Base-by-base conservation (phyloP, 2,329 filamentous ascomycete genomes). In the Neonectria coccinea region DNA sequence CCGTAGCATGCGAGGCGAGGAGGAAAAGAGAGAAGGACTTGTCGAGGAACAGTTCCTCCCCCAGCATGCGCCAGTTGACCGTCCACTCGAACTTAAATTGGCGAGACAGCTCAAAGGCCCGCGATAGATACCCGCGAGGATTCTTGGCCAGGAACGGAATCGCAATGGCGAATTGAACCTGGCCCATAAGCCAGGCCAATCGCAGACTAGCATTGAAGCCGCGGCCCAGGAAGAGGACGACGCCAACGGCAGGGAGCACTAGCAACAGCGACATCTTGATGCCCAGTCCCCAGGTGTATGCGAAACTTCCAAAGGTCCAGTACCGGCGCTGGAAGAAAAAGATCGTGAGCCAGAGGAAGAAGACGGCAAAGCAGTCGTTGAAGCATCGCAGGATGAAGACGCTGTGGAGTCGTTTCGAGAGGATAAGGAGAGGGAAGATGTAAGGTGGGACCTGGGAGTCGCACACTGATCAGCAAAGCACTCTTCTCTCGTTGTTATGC, bases 21-120 rank as follows among this genome's bases (percentile, higher is more conserved):
- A 97, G 84, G 14, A 81, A 78, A 18, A 90, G 71, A 27, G 93
- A 88, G 76, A 97, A 97, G 2, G 81, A 77, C 64, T 82, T 86
- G 70, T 85, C 86, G 51, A 97, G 85, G 73, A 99, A 99, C 0
- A 82, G 79, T 7, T 92, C 87, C 79, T 97, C 94, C 16, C 92
- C 90, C n/a, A 97, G 81, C 77, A 98, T 98, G 58, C 94, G 89
- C 96, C 96, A 99, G 79, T 99, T 99, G 70, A 99, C 96, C 0
- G 96, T 99, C 96, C 96, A 99, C 80, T 95, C 94, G 84, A 95
- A 98, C 73, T 97, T 85, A 81, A 99, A 99, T 72, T 93, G 89
- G 59, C 96, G 87, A 51, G 92, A 94, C 63, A 99, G 86, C 81
- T 99, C 94, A 76, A 99, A 99, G 0, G 96, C 94, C 67, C 92